Conservation (phyloP, 257 asterid species). For the Lycium barbarum region DNA sequence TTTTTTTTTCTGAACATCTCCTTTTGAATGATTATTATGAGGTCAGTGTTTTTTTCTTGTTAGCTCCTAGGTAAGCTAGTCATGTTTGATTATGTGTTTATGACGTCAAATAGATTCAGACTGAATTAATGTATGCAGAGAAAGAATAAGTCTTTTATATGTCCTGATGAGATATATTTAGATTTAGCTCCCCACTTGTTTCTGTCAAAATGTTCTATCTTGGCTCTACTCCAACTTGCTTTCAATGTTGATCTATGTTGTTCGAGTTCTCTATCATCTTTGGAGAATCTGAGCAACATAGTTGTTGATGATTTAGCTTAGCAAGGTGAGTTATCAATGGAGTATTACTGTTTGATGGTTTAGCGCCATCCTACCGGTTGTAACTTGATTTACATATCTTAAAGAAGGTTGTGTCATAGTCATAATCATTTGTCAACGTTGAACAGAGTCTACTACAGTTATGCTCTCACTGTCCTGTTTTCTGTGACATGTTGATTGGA, state of each 20-base stretch:
- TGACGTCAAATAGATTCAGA: no score
- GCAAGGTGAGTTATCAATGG: neutral
- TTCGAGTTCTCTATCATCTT: neutral
- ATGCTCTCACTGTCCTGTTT: neutral
- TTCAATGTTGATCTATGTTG: neutral
- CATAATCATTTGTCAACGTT: neutral
- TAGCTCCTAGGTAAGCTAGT: neutral
- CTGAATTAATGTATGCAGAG: neutral
- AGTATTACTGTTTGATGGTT: neutral
- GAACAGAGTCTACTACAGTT: neutral
- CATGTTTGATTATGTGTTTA: neutral
- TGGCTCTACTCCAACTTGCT: neutral
- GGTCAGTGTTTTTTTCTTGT: neutral
- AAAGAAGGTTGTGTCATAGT: neutral
- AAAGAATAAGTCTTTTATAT: neutral
- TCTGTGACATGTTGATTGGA: neutral
- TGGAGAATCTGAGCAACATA: neutral
- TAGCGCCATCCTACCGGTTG: neutral
- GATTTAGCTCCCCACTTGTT: neutral
- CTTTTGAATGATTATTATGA: neutral
- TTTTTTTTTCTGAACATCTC: neutral
- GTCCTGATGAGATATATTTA: neutral
- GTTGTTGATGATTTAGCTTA: neutral
- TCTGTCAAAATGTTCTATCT: neutral
- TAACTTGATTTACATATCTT: neutral